Base-by-base conservation (phyloP, 2,329 filamentous ascomycete genomes). In the Arthrinium puccinioides region DNA sequence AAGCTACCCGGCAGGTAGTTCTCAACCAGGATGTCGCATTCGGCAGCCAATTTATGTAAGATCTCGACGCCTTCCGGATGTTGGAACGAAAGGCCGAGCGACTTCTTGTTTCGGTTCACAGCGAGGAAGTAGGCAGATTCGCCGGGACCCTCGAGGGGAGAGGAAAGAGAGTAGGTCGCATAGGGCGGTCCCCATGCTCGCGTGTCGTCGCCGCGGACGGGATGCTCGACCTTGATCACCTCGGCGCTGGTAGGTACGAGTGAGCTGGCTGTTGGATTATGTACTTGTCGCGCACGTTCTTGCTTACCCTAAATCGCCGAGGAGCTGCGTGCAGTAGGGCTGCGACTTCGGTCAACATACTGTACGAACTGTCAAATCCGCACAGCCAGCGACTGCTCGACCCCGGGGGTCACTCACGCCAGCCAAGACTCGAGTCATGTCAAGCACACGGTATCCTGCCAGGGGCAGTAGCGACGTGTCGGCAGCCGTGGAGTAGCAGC, bases 61-160 rank as follows among this genome's bases (percentile, higher is more conserved):
- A 98, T 88, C 10, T 86, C 78, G 18, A 95, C 82, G 7, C 92
- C 92, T 2, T 82, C 75, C 20, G 80, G 74, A 51, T 94, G 80
- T 50, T 92, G 85, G 55, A 98, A 98, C 0, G 89, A 96, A 2
- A 98, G 70, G 0, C 79, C 92, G 2, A 98, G 62, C 0, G 90
- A 97, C 58, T 92, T 95, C 59, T 98, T 98, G 66, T 98, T 98
- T 36, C 92, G 85, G 56, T 97, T 97, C 13, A 96, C 92, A 36
- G 83, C 80, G 20, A 98, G 69, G 53, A 94, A 98, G 58, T 98
- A 98, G 9, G 92, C 92, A 44, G 87, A 92, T 61, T 98, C 92
- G 18, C 92, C 92, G 1, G 86, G 82, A 0, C 87, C 84, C 60
- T 78, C 49, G 51, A 69, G 58, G 49, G 66, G 55, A 13, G 77